These are phyloP conservation scores for Trichoderma hamatum DNA, from an alignment of 2,329 filamentous ascomycete species.

Conservation along the genomic window DNA sequence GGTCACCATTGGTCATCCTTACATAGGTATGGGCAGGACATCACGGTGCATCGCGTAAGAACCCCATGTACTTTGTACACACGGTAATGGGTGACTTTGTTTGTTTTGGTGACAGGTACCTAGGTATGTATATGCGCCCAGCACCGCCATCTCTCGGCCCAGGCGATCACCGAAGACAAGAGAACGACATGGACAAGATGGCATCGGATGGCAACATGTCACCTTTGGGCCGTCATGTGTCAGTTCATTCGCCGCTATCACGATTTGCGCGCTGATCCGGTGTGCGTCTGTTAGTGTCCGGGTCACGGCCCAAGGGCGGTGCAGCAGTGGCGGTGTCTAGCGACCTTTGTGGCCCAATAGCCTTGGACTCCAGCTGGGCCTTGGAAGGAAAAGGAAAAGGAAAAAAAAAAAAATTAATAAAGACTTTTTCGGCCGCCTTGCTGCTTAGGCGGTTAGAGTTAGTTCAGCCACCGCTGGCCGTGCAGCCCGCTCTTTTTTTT, in stretches of 20 bases:
- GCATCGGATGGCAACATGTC: conserved; percentile 15
- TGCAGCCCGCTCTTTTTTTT: conserved; percentile 19
- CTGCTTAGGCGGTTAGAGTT: conserved; percentile 18
- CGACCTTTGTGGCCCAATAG: conserved; percentile 1
- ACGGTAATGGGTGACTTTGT: not conserved
- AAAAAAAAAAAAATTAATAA: not conserved
- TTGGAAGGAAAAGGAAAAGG: not conserved
- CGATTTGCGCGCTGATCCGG: not conserved
- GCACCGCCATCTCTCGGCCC: not conserved
- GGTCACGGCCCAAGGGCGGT: conserved; percentile 16
- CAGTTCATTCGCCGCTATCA: conserved; percentile 17
- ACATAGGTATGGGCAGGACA: not conserved
- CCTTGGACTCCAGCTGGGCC: not conserved
- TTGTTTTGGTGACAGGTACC: no score
- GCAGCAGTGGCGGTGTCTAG: conserved; percentile 23
- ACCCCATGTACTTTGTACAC: not conserved
- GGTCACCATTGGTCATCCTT: not conserved
- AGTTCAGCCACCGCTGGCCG: conserved; percentile 12
- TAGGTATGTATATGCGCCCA: not conserved
- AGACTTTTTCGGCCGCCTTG: conserved; percentile 39
- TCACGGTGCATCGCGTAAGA: conserved; percentile 12
- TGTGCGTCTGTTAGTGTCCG: conserved; percentile 32
- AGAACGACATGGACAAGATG: conserved; percentile 33
- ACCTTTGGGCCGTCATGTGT: conserved; percentile 3
- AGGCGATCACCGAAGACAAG: conserved; percentile 33